Conservation (phyloP, 2,329 filamentous ascomycete genomes). For the Juglanconis oblonga region DNA sequence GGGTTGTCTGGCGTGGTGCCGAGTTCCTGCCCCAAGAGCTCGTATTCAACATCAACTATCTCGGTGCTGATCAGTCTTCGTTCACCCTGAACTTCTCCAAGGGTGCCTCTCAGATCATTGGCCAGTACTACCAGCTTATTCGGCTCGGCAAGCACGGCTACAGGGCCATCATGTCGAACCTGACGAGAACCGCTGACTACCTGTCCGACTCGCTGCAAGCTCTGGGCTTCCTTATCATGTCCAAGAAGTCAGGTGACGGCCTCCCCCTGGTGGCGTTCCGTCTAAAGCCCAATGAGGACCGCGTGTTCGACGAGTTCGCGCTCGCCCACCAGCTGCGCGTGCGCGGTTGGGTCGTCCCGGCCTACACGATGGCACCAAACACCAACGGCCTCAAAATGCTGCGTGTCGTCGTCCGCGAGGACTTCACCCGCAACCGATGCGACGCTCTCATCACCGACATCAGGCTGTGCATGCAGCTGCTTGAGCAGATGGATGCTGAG, state of each 20-base stretch:
- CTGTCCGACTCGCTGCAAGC: slow-evolving; percentile 69
- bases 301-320: slow-evolving; percentile 70
- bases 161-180: slow-evolving; percentile 88
- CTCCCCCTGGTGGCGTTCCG: slow-evolving; percentile 90
- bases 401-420: slow-evolving; percentile 87
- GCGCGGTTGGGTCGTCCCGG: slow-evolving; percentile 89
- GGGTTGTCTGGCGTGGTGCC: slow-evolving; percentile 84
- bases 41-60: slow-evolving; percentile 99
- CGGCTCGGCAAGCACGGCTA: slow-evolving; percentile 91
- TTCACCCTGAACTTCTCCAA: slow-evolving; percentile 98
- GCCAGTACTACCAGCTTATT: slow-evolving; percentile 96
- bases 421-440: slow-evolving; percentile 80
- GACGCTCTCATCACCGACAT: slow-evolving; percentile 77
- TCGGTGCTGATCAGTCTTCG: slow-evolving; percentile 89
- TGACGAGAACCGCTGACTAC: slow-evolving; percentile 87
- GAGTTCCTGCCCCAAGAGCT: slow-evolving; percentile 86
- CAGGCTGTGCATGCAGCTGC: slow-evolving; percentile 68
- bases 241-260: slow-evolving; percentile 70
- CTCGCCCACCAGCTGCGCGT: slow-evolving; percentile 82
- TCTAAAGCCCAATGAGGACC: slow-evolving; percentile 59
- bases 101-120: slow-evolving; percentile 90
- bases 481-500: slow-evolving; percentile 72
- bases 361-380: slow-evolving; percentile 95
- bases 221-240: slow-evolving; percentile 86
- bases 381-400: slow-evolving; percentile 84